Percentiles rank a stretch among this genome's conserved stretches.
phyloP scores from a whole-genome alignment of 2,329 filamentous ascomycete species.

The Didymella sp. region DNA sequence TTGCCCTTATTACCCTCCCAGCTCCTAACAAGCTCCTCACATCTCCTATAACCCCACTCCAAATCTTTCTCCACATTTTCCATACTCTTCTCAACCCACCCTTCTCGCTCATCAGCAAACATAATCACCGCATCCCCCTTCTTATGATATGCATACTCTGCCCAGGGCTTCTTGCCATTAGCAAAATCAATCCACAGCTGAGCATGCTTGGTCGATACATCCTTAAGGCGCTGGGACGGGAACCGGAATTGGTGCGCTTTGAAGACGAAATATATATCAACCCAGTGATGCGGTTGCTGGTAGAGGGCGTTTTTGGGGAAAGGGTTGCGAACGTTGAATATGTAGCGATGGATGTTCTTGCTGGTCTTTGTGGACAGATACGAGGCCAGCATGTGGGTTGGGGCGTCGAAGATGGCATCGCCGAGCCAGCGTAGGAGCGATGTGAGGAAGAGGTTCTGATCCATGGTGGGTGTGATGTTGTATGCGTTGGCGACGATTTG shows the following conservation, averaged over 20 bases:
- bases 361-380: slow-evolving; percentile 17
- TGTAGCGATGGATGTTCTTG: slow-evolving; percentile 36
- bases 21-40: not conserved
- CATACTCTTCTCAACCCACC: not conserved
- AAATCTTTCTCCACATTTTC: not conserved
- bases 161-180: slow-evolving; percentile 1
- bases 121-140: not conserved
- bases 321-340: slow-evolving; percentile 40
- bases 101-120: slow-evolving; percentile 1
- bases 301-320: slow-evolving; percentile 29
- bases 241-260: not conserved
- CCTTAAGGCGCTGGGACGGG: not conserved
- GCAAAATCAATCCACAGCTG: slow-evolving; percentile 4
- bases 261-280: slow-evolving; percentile 10
- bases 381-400: slow-evolving; percentile 22
- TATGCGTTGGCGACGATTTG: slow-evolving; percentile 42
- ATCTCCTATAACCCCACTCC: not conserved
- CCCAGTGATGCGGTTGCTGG: slow-evolving; percentile 34
- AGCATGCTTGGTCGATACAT: not conserved
- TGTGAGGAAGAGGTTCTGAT: slow-evolving; percentile 50
- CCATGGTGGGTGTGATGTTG: slow-evolving; percentile 40
- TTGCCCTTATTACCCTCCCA: not conserved
- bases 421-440: slow-evolving; percentile 50
- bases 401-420: slow-evolving; percentile 54
- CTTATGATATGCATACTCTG: not conserved